Base-by-base conservation (phyloP, 2,329 filamentous ascomycete genomes). In the Colletotrichum somersetense region DNA sequence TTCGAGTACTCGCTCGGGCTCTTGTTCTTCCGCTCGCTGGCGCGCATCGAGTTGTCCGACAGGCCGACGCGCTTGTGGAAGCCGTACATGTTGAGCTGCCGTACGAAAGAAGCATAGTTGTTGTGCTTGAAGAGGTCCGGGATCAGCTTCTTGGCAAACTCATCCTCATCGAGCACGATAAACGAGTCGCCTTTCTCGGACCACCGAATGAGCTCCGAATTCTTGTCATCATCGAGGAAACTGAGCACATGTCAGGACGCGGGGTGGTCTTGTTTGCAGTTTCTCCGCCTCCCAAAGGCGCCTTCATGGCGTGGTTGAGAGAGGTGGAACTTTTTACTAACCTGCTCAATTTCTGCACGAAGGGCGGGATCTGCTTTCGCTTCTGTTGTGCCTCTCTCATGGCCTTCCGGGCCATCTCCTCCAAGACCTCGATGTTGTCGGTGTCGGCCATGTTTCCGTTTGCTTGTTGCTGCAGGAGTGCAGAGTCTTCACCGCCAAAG, bases 61-160 rank as follows among this genome's bases (percentile, higher is more conserved):
- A 99, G 87, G 5, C 93, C 93, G 5, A 96, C 93, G 53, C 93
- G 92, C 85, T 99, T 99, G 86, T 99, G 96, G 78, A 99, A 99
- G 74, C 97, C 95, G 81, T 97, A 98, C 87, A 98, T 98, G 82
- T 98, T 97, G 74, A 98, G 87, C 80, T 98, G 95, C 46, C 95
- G 92, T 67, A 98, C 95, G 80, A 98, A 98, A 75, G 95, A 97
- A 58, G 95, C 95, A 82, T 98, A 98, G 81, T 98, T 98, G 87
- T 96, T 97, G 84, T 99, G 96, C 83, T 99, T 99, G 88, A 99
- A 99, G 74, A 98, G 91, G 81, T 98, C 97, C 0, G 96, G 96
- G 33, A 99, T 93, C 76, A 99, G 92, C 48, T 93, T 94, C 83
- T 98, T 98, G 26, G 96, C 98, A 79, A 99, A 99, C 83, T 97